Conservation (phyloP, 2,329 filamentous ascomycete genomes). For the Fusarium globosum region DNA sequence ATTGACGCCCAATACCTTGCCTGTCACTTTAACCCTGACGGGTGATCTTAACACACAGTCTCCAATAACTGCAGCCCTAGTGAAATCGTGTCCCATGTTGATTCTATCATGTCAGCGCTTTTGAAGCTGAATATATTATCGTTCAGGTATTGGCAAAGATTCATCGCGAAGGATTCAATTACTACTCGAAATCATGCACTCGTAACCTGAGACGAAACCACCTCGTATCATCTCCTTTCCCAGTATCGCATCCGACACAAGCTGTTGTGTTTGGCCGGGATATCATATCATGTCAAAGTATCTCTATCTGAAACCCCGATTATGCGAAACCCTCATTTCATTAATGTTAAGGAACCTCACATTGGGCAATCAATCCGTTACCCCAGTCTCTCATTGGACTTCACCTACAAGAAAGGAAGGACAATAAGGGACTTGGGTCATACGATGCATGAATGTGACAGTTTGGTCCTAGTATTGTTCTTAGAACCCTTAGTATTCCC, state of each 20-base stretch:
- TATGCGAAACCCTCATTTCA: conserved; percentile 4
- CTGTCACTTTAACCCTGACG: conserved; percentile 12
- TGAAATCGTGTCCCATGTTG: not conserved
- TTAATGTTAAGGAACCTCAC: not conserved
- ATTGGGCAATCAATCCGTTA: not conserved
- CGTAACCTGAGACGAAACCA: conserved; percentile 13
- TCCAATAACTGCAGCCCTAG: not conserved
- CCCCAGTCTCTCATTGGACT: not conserved
- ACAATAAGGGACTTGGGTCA: not conserved
- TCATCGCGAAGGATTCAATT: not conserved
- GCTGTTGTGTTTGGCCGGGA: not conserved
- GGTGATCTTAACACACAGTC: conserved; percentile 18
- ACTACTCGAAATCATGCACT: conserved; percentile 5
- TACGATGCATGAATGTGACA: not conserved
- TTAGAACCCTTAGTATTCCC: not conserved
- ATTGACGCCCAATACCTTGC: not conserved
- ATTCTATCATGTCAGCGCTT: not conserved
- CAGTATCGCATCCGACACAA: not conserved
- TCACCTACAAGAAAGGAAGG: not conserved
- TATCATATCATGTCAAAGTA: not conserved
- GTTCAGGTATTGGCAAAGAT: not conserved
- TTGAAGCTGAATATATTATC: not conserved
- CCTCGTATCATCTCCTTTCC: conserved; percentile 11
- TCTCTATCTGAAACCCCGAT: conserved; percentile 16
- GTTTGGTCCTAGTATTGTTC: not conserved